Evolutionary conservation across 129 eudicot genomes (phyloP).

Genomic region (Pseudognaphalium luteoalbum): DNA sequence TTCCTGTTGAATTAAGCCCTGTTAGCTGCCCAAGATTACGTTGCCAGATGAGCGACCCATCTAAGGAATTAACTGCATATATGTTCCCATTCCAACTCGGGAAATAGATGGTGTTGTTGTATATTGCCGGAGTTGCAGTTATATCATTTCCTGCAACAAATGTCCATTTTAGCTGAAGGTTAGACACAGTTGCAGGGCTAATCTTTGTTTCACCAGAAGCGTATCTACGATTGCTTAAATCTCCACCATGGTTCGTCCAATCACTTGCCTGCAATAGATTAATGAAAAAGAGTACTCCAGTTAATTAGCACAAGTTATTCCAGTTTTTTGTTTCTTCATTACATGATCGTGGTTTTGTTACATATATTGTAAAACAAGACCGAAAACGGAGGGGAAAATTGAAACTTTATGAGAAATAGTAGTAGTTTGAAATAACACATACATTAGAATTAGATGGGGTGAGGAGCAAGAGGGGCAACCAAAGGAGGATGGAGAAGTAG

Average conservation of each 20-base stretch:
- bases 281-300: no score
- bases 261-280: conserved; percentile 22
- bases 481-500: conserved; percentile 15
- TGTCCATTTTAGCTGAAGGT: conserved; percentile 47
- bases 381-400: no score
- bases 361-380: no score
- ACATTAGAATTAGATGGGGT: conserved; percentile 25
- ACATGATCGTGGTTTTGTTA: no score
- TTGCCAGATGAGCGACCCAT: conserved; percentile 60
- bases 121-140: conserved; percentile 59
- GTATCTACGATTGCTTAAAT: conserved; percentile 43
- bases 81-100: conserved; percentile 67
- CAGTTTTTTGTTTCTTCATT: no score
- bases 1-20: conserved; percentile 31
- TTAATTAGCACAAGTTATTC: no score
- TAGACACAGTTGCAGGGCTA: conserved; percentile 39
- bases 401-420: no score
- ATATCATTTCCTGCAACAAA: conserved; percentile 51
- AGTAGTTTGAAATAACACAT: no score
- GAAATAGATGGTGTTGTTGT: conserved; percentile 40
- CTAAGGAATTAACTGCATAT: conserved; percentile 48
- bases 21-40: conserved; percentile 40
- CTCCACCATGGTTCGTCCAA: conserved; percentile 62
- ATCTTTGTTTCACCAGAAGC: conserved; percentile 44
- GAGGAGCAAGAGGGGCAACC: not conserved